These are phyloP conservation scores for Cupressus sempervirens DNA, from an alignment of 75 land plant genomes.

Conservation along the genomic window DNA sequence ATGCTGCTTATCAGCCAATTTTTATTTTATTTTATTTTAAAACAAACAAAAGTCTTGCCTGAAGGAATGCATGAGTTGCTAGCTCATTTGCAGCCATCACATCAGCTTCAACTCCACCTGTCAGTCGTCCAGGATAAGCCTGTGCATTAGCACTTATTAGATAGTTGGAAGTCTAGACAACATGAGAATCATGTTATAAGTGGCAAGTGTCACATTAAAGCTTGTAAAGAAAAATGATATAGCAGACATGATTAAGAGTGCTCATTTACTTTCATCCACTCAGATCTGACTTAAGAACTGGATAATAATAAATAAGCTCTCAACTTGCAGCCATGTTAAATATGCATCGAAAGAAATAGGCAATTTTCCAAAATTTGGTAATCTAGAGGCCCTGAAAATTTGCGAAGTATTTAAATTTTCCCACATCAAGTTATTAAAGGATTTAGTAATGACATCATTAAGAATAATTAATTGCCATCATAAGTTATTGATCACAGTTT, in stretches of 20 bases:
- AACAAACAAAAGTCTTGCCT: conserved; percentile 41
- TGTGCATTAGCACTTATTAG: conserved; percentile 4
- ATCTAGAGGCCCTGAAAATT: neutral
- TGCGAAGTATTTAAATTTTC: neutral
- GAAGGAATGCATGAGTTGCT: conserved; percentile 73
- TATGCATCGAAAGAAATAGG: neutral
- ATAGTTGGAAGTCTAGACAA: neutral
- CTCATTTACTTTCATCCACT: neutral
- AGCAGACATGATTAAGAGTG: neutral
- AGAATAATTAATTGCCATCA: neutral
- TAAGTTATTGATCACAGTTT: neutral
- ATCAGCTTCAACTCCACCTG: conserved; percentile 82
- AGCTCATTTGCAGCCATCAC: conserved; percentile 98
- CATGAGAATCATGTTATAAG: neutral
- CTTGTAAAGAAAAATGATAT: neutral
- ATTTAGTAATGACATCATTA: neutral
- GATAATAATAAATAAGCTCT: neutral
- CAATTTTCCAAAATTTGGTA: neutral
- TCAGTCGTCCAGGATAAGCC: conserved; percentile 85
- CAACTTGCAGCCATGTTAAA: neutral
- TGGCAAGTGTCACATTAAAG: neutral
- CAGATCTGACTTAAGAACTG: neutral
- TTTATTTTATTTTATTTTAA: neutral
- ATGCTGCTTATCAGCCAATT: too few relatives aligned
- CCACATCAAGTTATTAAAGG: neutral